Conservation (phyloP, 2,329 filamentous ascomycete species). For the Fusarium liriodendri region DNA sequence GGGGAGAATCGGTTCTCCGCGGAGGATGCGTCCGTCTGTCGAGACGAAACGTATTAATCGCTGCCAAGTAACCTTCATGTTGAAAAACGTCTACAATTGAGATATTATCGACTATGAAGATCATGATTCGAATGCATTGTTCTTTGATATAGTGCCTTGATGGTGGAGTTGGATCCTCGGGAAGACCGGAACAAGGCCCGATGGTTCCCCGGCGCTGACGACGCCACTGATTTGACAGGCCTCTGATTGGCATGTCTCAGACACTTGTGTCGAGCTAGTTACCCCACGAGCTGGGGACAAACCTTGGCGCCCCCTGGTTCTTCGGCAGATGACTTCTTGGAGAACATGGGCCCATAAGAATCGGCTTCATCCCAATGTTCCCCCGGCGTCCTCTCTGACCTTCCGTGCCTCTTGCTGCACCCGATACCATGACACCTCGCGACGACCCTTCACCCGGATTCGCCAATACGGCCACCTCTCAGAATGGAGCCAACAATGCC, state of each 20-base stretch:
- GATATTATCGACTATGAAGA: not conserved
- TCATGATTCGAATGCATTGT: not conserved
- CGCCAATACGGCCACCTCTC: not conserved
- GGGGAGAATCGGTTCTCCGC: conserved; percentile 64
- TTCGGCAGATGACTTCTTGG: not conserved
- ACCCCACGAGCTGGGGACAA: not conserved
- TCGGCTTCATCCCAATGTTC: not conserved
- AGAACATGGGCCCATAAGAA: not conserved
- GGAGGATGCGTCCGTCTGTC: conserved; percentile 60
- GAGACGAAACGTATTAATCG: conserved; percentile 66
- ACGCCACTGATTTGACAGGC: not conserved
- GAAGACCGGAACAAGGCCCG: not conserved
- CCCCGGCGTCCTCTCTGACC: not conserved
- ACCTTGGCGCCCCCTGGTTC: not conserved
- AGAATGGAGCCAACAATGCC: not conserved
- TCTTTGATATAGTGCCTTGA: not conserved
- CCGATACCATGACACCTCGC: not conserved
- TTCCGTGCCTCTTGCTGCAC: not conserved
- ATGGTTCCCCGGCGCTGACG: not conserved
- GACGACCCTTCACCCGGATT: not conserved
- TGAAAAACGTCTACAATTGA: not conserved
- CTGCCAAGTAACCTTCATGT: conserved; percentile 56
- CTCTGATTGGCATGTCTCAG: conserved; percentile 35
- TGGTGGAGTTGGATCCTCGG: not conserved
- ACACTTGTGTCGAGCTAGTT: not conserved